phyloP scores from a whole-genome alignment of 768 basidiomycete genomes.

The Baorangia bicolor region DNA sequence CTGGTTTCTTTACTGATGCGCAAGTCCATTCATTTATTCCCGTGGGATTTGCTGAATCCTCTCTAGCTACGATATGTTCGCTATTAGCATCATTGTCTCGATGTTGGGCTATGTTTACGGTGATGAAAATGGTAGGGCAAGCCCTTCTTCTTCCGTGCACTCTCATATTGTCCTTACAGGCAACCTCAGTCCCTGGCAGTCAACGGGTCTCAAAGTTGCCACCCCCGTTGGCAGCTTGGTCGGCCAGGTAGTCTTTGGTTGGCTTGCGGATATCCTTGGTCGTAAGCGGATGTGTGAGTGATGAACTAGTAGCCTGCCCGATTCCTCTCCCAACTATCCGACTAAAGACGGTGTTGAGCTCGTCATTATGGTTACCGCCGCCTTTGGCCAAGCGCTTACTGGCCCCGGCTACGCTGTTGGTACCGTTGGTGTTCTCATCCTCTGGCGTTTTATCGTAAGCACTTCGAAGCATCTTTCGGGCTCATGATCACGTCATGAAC shows the following conservation, averaged over 20 bases:
- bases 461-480: background rate
- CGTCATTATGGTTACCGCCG: constrained; percentile 74
- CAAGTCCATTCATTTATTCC: constrained; percentile 30
- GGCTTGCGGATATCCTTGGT: constrained; percentile 71
- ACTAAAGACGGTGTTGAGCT: constrained; percentile 49
- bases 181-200: constrained; percentile 54
- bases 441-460: constrained; percentile 77
- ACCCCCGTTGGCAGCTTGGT: constrained; percentile 70
- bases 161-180: constrained; percentile 6
- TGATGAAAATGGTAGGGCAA: constrained; percentile 25
- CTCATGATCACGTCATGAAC: background rate
- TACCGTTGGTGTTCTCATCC: constrained; percentile 69
- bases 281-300: constrained; percentile 78
- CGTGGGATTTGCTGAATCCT: background rate
- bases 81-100: constrained; percentile 77
- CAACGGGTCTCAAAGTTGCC: constrained; percentile 76
- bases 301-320: background rate
- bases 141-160: background rate
- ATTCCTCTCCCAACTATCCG: background rate
- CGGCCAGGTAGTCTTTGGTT: constrained; percentile 76
- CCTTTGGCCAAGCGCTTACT: constrained; percentile 76
- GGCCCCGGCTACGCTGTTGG: constrained; percentile 58
- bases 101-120: constrained; percentile 86
- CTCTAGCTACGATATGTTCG: constrained; percentile 72
- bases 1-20: constrained; percentile 90